Evolutionary conservation across 2,329 filamentous ascomycete genomes (phyloP).

Genomic region (Fusarium lateritium): DNA sequence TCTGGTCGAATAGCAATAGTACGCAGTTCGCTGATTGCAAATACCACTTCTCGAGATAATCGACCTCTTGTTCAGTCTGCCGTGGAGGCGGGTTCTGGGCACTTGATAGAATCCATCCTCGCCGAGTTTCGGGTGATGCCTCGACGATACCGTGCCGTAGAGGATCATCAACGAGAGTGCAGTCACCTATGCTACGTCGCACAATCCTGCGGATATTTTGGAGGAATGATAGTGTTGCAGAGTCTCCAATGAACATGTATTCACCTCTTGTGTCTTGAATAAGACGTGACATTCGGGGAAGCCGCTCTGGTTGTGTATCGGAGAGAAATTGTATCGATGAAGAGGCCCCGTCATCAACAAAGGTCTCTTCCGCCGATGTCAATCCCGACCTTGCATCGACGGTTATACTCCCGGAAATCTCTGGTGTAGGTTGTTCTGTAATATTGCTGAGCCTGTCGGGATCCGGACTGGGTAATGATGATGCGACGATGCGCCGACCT

Average conservation of each 20-base stretch:
- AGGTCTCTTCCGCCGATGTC: slow-evolving; percentile 23
- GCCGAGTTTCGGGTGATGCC: slow-evolving; percentile 48
- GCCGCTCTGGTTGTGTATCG: slow-evolving; percentile 42
- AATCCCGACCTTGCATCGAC: slow-evolving; percentile 24
- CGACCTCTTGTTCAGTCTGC: slow-evolving; percentile 45
- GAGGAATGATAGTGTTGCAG: slow-evolving; percentile 54
- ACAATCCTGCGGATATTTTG: slow-evolving; percentile 55
- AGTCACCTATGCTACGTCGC: slow-evolving; percentile 50
- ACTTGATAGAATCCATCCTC: slow-evolving; percentile 49
- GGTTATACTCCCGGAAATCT: slow-evolving; percentile 19
- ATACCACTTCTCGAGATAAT: slow-evolving; percentile 53
- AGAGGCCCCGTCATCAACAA: slow-evolving; percentile 26
- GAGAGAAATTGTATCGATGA: slow-evolving; percentile 44
- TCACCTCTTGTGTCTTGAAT: slow-evolving; percentile 53
- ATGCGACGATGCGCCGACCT: slow-evolving; percentile 40
- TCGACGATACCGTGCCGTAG: slow-evolving; percentile 54
- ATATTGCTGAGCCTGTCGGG: slow-evolving; percentile 44
- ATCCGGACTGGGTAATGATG: slow-evolving; percentile 46
- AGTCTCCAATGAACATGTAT: slow-evolving; percentile 57
- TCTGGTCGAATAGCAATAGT: slow-evolving; percentile 52
- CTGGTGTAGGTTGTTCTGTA: slow-evolving; percentile 34
- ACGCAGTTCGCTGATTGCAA: slow-evolving; percentile 48
- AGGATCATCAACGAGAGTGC: slow-evolving; percentile 54
- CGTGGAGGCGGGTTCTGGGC: slow-evolving; percentile 45
- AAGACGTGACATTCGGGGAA: slow-evolving; percentile 51